Conservation (phyloP, 1,284 basidiomycete species). For the Trichosporon faecale region DNA sequence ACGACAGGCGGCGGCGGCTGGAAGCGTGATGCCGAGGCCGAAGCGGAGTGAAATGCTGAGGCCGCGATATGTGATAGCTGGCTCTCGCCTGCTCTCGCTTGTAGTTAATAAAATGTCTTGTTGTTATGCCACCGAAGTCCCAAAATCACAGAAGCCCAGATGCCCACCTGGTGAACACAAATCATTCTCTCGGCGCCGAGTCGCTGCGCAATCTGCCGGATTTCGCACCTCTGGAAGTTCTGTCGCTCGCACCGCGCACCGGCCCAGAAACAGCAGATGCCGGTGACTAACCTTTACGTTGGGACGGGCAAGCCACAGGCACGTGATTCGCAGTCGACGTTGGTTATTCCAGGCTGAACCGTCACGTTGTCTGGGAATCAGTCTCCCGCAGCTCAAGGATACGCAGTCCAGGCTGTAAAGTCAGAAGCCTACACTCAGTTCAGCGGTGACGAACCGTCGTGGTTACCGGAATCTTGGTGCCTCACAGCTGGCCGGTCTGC, state of each 20-base stretch:
- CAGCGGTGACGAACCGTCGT: neutral
- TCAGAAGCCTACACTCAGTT: neutral
- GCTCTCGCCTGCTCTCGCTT: neutral
- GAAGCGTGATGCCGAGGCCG: neutral
- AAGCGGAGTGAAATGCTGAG: neutral
- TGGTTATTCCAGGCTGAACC: neutral
- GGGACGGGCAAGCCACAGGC: neutral
- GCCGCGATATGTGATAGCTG: neutral
- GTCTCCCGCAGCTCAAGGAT: neutral
- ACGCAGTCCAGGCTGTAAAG: neutral
- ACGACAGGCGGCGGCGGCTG: neutral
- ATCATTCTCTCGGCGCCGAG: neutral
- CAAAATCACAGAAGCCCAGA: neutral
- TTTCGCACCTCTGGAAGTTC: neutral
- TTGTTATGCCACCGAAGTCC: neutral
- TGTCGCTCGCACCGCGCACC: neutral
- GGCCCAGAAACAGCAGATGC: neutral
- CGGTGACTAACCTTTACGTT: conserved; percentile 1
- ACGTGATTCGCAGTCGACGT: neutral
- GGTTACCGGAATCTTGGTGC: neutral
- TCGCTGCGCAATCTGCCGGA: neutral
- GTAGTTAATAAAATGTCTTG: neutral
- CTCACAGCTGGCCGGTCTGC: neutral
- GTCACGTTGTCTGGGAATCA: neutral
- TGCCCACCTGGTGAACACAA: neutral